Percentiles rank a stretch among this genome's conserved stretches.
phyloP scores from a whole-genome alignment of 208 protist genomes.

The Angomonas deanei region DNA sequence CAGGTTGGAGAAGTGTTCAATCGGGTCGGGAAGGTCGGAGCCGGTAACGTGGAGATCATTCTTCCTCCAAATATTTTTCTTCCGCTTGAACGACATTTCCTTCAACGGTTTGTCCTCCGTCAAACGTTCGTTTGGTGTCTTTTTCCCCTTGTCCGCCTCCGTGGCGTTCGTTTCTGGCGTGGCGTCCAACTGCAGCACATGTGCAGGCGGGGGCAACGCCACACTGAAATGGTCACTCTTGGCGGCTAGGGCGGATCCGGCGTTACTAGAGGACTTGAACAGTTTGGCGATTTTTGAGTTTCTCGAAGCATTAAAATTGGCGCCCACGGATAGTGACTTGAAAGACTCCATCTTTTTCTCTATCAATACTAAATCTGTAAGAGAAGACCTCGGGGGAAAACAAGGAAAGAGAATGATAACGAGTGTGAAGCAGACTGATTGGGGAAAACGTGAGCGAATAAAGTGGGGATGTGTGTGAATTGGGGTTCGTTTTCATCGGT shows the following conservation, averaged over 20 bases:
- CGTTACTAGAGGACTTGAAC: too few species aligned
- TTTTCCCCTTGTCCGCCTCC: neutral
- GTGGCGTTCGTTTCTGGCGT: neutral
- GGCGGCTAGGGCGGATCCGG: too few species aligned
- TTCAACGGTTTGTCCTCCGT: constrained; percentile 39
- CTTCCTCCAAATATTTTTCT: constrained; percentile 78
- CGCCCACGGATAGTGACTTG: constrained; percentile 46
- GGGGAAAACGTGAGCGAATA: too few species aligned
- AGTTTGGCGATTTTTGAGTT: constrained; percentile 57
- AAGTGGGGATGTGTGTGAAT: too few species aligned
- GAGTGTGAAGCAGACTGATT: too few species aligned
- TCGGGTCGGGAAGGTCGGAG: constrained; percentile 69
- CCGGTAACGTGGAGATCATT: constrained; percentile 73
- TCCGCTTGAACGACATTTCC: constrained; percentile 70
- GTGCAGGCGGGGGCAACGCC: neutral
- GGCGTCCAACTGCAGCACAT: neutral
- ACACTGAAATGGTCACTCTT: neutral
- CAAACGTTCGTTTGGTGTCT: neutral
- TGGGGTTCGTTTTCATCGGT: too few species aligned
- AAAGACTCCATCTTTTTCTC: constrained; percentile 72
- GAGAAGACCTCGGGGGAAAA: neutral
- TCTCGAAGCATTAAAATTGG: constrained; percentile 43
- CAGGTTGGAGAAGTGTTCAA: constrained; percentile 82
- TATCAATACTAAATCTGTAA: too few species aligned
- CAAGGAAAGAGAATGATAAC: neutral